These are phyloP conservation scores for Leccinum cinnamomeum DNA, from an alignment of 1,284 basidiomycete genomes.

Conservation along the genomic window DNA sequence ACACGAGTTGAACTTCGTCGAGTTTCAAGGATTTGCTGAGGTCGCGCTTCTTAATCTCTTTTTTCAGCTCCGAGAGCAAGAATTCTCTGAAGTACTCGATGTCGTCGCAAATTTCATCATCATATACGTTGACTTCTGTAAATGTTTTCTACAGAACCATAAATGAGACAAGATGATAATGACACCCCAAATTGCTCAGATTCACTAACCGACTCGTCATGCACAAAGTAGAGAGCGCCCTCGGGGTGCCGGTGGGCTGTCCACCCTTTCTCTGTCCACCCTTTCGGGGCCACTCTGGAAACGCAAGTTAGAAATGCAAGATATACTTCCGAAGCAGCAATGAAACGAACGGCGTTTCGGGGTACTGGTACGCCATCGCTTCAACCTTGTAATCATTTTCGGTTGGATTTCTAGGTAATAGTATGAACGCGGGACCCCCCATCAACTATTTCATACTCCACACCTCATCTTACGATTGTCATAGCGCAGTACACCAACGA, in stretches of 20 bases:
- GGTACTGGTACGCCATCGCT: constrained; percentile 22
- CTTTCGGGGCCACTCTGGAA: constrained; percentile 21
- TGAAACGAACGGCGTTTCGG: constrained; percentile 21
- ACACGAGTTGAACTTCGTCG: constrained; percentile 30
- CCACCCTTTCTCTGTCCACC: constrained; percentile 30
- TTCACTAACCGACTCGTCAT: constrained; percentile 27
- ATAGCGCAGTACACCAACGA: constrained; percentile 21
- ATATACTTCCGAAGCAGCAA: background rate
- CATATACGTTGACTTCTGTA: constrained; percentile 30
- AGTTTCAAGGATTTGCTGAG: constrained; percentile 10
- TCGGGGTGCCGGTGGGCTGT: constrained; percentile 29
- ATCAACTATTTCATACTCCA: background rate
- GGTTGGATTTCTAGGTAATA: constrained; percentile 7
- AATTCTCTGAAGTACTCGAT: constrained; percentile 25
- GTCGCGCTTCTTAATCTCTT: constrained; percentile 4
- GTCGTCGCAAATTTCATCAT: constrained; percentile 18
- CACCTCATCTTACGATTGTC: constrained; percentile 16
- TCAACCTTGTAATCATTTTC: constrained; percentile 12
- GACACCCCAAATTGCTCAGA: background rate
- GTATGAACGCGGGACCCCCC: constrained; percentile 2
- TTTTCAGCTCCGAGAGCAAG: constrained; percentile 16
- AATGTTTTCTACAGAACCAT: constrained; percentile 30
- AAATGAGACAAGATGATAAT: constrained; percentile 1
- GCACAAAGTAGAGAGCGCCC: constrained; percentile 32
- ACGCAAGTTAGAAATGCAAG: background rate